These are phyloP conservation scores for Trichomonas vaginalis DNA, from an alignment of 208 protist species.

Conservation along the genomic window DNA sequence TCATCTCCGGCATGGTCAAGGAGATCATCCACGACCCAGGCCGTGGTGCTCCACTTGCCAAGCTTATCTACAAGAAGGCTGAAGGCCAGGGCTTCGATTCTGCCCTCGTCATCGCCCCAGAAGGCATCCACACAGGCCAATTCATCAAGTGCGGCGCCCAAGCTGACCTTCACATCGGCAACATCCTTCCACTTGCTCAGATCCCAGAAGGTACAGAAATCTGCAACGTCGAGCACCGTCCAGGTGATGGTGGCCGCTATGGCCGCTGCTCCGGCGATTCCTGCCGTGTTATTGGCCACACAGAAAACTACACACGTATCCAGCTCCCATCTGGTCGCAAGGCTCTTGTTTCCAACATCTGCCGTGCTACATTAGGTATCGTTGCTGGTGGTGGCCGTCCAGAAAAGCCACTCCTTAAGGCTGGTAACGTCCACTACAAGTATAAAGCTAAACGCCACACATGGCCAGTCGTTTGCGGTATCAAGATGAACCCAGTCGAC, in stretches of 20 bases:
- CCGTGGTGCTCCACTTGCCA: conserved; percentile 88
- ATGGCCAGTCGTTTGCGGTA: too few species aligned
- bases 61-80: conserved; percentile 79
- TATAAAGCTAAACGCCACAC: too few species aligned
- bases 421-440: too few species aligned
- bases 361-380: too few species aligned
- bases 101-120: conserved; percentile 81
- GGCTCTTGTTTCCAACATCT: too few species aligned
- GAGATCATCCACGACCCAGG: conserved; percentile 95
- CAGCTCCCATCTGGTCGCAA: conserved; percentile 93
- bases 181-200: conserved; percentile 79
- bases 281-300: conserved; percentile 56
- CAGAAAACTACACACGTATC: conserved; percentile 78
- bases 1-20: conserved; percentile 58
- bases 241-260: conserved; percentile 60
- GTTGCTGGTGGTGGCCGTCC: too few species aligned
- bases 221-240: conserved; percentile 55
- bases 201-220: conserved; percentile 96
- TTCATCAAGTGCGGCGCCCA: conserved; percentile 91
- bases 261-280: conserved; percentile 65
- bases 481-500: too few species aligned
- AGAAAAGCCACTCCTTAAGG: too few species aligned
- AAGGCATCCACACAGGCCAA: conserved; percentile 96
- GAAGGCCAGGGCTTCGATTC: conserved; percentile 44
- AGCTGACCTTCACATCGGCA: conserved; percentile 65